Conservation (phyloP, 345 rosid species). For the Trapa incisa region DNA sequence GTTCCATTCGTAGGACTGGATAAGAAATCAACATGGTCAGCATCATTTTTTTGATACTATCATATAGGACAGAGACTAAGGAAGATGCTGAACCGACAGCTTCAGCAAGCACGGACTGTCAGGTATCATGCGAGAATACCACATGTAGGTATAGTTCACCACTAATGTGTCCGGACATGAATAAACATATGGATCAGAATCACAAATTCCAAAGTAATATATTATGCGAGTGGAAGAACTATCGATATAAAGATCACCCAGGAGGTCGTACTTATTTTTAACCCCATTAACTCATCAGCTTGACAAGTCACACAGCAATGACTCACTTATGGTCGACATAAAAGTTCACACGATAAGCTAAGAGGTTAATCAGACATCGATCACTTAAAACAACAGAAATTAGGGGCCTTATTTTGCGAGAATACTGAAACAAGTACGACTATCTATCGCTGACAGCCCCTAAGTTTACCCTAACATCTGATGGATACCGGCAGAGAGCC, state of each 20-base stretch:
- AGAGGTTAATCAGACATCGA: neutral
- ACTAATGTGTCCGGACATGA: neutral
- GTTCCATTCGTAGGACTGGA: slow-evolving; percentile 73
- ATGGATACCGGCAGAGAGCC: no score
- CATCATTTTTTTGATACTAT: neutral
- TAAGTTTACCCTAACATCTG: no score
- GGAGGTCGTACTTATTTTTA: neutral
- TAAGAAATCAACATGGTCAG: slow-evolving; percentile 3
- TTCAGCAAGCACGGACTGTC: neutral
- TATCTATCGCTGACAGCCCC: no score
- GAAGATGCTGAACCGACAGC: neutral
- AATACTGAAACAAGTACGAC: no score
- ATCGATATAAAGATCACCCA: no score
- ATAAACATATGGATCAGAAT: neutral
- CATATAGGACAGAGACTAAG: neutral
- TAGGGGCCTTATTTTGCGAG: no score
- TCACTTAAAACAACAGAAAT: no score
- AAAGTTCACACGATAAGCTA: neutral
- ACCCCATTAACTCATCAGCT: neutral
- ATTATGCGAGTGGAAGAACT: no score
- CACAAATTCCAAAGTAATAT: neutral
- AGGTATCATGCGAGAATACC: neutral
- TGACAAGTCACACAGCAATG: neutral
- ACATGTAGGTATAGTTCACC: neutral
- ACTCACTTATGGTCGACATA: neutral